phyloP scores from a whole-genome alignment of 2,329 filamentous ascomycete species.

The Ophiostoma pallidulum region DNA sequence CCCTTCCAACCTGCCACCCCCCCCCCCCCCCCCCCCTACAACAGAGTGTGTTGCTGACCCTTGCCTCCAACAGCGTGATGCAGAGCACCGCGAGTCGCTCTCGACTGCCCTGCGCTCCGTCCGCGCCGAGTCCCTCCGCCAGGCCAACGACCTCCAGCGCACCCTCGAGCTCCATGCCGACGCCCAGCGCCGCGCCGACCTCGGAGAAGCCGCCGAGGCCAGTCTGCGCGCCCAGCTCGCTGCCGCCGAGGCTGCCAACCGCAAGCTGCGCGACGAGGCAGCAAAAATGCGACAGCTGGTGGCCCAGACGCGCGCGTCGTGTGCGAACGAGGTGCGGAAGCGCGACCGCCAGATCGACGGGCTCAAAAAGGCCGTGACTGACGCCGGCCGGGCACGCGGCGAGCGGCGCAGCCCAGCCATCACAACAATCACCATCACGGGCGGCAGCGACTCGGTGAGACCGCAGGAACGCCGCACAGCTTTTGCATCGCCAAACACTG shows the following conservation, averaged over 20 bases:
- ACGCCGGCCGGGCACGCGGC: constrained; percentile 54
- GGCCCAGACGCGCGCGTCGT: constrained; percentile 74
- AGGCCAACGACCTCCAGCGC: constrained; percentile 57
- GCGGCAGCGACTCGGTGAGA: constrained; percentile 43
- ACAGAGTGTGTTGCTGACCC: too few species aligned
- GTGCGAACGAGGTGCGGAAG: constrained; percentile 83
- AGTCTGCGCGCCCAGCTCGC: constrained; percentile 60
- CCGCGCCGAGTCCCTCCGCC: constrained; percentile 64
- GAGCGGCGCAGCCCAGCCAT: constrained; percentile 45
- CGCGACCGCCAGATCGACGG: constrained; percentile 82
- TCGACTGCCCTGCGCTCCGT: constrained; percentile 68
- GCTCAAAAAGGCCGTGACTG: constrained; percentile 76
- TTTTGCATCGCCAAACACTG: not conserved
- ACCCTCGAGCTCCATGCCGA: constrained; percentile 46
- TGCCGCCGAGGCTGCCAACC: constrained; percentile 62
- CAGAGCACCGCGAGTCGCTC: constrained; percentile 76
- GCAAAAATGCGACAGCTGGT: constrained; percentile 68
- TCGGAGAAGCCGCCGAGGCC: constrained; percentile 61
- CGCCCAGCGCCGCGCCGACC: constrained; percentile 44
- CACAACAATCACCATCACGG: constrained; percentile 48
- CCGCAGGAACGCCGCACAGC: constrained; percentile 28
- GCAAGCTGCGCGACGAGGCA: constrained; percentile 76
- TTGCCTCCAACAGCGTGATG: constrained; percentile 58
- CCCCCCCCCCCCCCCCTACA: not conserved
- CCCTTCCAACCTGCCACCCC: not conserved